Evolutionary conservation across 192 early-diverging fungal species (phyloP).

Genomic region (Fimicolochytrium jonesii): DNA sequence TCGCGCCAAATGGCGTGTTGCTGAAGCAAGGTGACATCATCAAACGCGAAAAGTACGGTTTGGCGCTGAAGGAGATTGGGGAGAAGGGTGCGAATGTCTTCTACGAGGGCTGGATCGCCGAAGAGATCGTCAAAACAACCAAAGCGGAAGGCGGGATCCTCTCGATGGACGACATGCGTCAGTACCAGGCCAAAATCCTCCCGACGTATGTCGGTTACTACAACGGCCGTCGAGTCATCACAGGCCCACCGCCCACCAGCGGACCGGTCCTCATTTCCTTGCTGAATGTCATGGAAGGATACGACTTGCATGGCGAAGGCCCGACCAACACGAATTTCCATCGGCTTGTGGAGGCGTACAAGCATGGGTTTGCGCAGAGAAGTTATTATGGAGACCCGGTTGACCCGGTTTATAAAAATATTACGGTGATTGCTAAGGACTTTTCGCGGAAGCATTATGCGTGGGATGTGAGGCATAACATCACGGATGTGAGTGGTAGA

Average conservation of each 20-base stretch:
- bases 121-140: slow-evolving; percentile 61
- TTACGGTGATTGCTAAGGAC: slow-evolving; percentile 51
- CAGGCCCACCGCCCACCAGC: slow-evolving; percentile 69
- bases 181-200: slow-evolving; percentile 60
- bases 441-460: slow-evolving; percentile 72
- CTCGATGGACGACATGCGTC: slow-evolving; percentile 65
- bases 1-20: slow-evolving; percentile 68
- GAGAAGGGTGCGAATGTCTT: slow-evolving; percentile 36
- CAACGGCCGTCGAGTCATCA: slow-evolving; percentile 71
- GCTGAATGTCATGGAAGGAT: slow-evolving; percentile 85
- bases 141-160: slow-evolving; percentile 70
- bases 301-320: slow-evolving; percentile 56
- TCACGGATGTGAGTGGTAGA: slow-evolving; percentile 66
- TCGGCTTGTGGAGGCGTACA: slow-evolving; percentile 81
- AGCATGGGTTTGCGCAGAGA: slow-evolving; percentile 79
- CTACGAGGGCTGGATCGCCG: slow-evolving; percentile 56
- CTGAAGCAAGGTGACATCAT: slow-evolving; percentile 62
- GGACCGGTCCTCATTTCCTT: slow-evolving; percentile 79
- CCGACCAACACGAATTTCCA: slow-evolving; percentile 66
- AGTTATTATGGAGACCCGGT: slow-evolving; percentile 76
- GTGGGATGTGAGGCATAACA: slow-evolving; percentile 57
- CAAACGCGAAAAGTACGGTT: slow-evolving; percentile 23
- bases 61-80: slow-evolving; percentile 35
- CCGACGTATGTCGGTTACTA: slow-evolving; percentile 64
- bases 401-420: slow-evolving; percentile 48